Evolutionary conservation across 1,284 basidiomycete species (phyloP), one percentile per base, ranked within the genome.

Genomic region (Naganishia sp.): DNA sequence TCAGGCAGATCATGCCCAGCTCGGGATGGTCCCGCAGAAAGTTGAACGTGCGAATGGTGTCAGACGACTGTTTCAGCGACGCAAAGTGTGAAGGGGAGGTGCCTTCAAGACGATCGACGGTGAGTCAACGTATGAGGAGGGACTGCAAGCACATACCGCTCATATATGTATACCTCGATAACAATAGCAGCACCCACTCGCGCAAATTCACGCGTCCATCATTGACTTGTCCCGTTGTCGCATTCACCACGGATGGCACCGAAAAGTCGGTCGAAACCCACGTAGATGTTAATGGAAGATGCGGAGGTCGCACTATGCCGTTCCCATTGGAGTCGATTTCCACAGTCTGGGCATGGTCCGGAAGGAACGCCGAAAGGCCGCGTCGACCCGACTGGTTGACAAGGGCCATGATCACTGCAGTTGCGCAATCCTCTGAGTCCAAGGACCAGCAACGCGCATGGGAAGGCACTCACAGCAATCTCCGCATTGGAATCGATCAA

Each of bases 291-390:
- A 84, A 74, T 6, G 84, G 83, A 0, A 84, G 75, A 70, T 82
- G 80, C 1, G 79, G 78, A 3, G 74, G 72, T 4, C 72, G 71
- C n/a, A 13, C 36, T 7, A 7, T 7, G 6, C 16, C 13, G 36
- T 33, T 25, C 9, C 13, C 36, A 39, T 7, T 7, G 13, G 36
- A 39, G 10, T 25, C 15, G 3, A 6, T n/a, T 18, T 31, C 36
- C 1, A 25, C 44, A 63, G 1, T 72, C 68, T 23, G 59, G 55
- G 13, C 54, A 66, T 69, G 59, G 6, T 71, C 45, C 1, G 83
- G 83, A n/a, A 84, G 79, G 75, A 84, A 80, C 16, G 81, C 81
- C 0, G 80, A 81, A 1, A 85, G 71, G 9, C 84, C 83, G 2
- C 78, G 69, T 0, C 73, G 71, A 0, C 83, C 83, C 50, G 82